Conservation (phyloP, 768 basidiomycete species). For the Auriscalpium orientale region DNA sequence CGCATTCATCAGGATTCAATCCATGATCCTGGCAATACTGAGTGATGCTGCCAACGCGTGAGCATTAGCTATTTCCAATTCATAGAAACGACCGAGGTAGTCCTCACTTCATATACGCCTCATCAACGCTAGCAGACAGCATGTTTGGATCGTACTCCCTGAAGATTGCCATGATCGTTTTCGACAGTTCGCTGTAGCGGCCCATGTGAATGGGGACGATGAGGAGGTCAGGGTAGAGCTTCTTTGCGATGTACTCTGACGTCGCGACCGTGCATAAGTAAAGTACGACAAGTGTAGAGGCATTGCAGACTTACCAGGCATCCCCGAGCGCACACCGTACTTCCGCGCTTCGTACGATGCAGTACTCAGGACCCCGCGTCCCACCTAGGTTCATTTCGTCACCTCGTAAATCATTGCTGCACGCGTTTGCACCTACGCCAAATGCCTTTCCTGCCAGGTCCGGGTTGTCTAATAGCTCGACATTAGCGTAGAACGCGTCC, state of each 20-base stretch:
- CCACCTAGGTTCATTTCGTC: constrained; percentile 39
- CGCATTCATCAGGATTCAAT: constrained; percentile 64
- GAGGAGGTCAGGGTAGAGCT: constrained; percentile 85
- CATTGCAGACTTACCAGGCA: constrained; percentile 58
- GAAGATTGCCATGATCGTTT: constrained; percentile 61
- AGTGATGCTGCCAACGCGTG: constrained; percentile 54
- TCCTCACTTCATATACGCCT: constrained; percentile 83
- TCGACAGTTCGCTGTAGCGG: constrained; percentile 65
- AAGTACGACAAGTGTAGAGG: not conserved
- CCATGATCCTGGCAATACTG: constrained; percentile 65
- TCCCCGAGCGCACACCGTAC: constrained; percentile 87
- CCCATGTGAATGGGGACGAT: constrained; percentile 50
- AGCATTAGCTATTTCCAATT: not conserved
- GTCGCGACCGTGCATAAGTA: not conserved
- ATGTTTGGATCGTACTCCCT: constrained; percentile 71
- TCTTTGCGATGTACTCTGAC: constrained; percentile 84
- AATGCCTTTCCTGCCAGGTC: constrained; percentile 65
- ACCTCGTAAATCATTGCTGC: no score
- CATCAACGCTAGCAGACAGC: constrained; percentile 75
- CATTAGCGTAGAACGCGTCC: constrained; percentile 87
- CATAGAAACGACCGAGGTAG: no score
- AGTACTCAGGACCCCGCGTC: constrained; percentile 77
- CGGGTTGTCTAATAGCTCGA: constrained; percentile 63
- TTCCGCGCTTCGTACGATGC: constrained; percentile 91
- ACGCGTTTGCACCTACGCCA: constrained; percentile 36